Base-by-base conservation (phyloP, 176 grass and related monocot genomes). In the Sorghum bicolor region DNA sequence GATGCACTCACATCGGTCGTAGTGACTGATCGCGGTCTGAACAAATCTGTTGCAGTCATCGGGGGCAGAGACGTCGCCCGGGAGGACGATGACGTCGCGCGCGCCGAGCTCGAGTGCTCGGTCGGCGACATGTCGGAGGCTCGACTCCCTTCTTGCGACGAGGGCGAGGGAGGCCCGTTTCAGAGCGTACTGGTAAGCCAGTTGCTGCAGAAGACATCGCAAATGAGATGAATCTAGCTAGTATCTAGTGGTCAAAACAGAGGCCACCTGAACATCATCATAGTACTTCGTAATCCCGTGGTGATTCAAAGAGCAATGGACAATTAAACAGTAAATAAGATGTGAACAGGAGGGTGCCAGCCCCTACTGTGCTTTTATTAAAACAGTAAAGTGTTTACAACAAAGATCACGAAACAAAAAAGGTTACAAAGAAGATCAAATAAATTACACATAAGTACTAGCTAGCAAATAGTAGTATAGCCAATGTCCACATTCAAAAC, bases 131-230 rank as follows among this genome's bases (percentile, higher is more conserved):
- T 84, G 77, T 0, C 70, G 69, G 28, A 97, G 91, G 60, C 81
- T 92, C 26, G 45, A 25, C 20, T 91, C 87, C 78, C 87, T 89
- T 81, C 89, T 86, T 10, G 94, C 94, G 5, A 91, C 82, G 19
- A 97, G 84, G 25, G 78, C 94, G 2, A 97, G 73, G 3, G 39
- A 80, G 3, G 94, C 89, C 32, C 85, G 78, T 50, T 92, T 91
- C 70, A 38, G 10, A 0, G 94, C 91, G 19, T 94, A 97, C 70
- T 93, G 77, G 74, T 97, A 97, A 10, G 91, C 87, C 8, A 97
- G 10, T 43, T 92, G 81, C 94, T 96, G 76, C 58, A 83, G 14
- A 0, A 43, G 4, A 47, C 6, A 39, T 48, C 40, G 1, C 62
- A 36, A 0, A 1, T 28, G 20, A 40, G 29, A 3, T 58, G 28